These are phyloP conservation scores for Zizania palustris DNA, from an alignment of 202 grass and related monocot species.

Conservation along the genomic window DNA sequence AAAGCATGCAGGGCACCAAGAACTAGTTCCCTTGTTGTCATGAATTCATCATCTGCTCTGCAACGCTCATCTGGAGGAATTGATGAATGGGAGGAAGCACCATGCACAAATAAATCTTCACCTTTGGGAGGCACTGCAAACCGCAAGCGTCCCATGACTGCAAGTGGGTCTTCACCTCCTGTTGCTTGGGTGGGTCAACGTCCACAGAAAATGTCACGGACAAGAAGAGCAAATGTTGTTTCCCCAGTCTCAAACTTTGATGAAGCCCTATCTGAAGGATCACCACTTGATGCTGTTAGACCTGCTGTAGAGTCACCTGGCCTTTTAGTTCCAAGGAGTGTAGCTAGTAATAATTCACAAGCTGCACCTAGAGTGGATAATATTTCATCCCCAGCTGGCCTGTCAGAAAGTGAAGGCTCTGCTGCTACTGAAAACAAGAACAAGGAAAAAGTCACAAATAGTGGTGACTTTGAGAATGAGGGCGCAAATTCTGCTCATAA, in stretches of 20 bases:
- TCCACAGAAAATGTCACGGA: slow-evolving; percentile 70
- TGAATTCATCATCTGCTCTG: slow-evolving; percentile 66
- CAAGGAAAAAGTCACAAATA: slow-evolving; percentile 58
- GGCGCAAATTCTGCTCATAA: slow-evolving; percentile 36
- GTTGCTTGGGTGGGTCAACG: slow-evolving; percentile 76
- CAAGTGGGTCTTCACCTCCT: slow-evolving; percentile 57
- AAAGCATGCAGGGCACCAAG: slow-evolving; percentile 80
- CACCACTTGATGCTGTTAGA: slow-evolving; percentile 54
- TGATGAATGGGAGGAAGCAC: slow-evolving; percentile 60
- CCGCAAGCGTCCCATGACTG: slow-evolving; percentile 59
- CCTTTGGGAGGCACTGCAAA: slow-evolving; percentile 47
- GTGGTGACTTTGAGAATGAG: slow-evolving; percentile 52
- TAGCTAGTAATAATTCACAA: slow-evolving; percentile 44
- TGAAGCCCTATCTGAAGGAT: slow-evolving; percentile 61
- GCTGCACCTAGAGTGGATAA: slow-evolving; percentile 52
- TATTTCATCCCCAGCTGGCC: slow-evolving; percentile 54
- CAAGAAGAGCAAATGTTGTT: slow-evolving; percentile 73
- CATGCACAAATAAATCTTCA: slow-evolving; percentile 61
- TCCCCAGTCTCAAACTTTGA: slow-evolving; percentile 82
- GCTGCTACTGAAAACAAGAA: slow-evolving; percentile 60
- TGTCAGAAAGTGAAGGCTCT: slow-evolving; percentile 76
- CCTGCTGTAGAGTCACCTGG: slow-evolving; percentile 45
- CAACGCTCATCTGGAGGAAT: slow-evolving; percentile 51
- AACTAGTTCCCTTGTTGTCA: slow-evolving; percentile 56
- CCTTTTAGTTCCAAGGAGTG: slow-evolving; percentile 37